Evolutionary conservation across 495 filamentous ascomycete species (phyloP), one percentile per base, ranked within the genome.

Genomic region (Letharia columbiana): DNA sequence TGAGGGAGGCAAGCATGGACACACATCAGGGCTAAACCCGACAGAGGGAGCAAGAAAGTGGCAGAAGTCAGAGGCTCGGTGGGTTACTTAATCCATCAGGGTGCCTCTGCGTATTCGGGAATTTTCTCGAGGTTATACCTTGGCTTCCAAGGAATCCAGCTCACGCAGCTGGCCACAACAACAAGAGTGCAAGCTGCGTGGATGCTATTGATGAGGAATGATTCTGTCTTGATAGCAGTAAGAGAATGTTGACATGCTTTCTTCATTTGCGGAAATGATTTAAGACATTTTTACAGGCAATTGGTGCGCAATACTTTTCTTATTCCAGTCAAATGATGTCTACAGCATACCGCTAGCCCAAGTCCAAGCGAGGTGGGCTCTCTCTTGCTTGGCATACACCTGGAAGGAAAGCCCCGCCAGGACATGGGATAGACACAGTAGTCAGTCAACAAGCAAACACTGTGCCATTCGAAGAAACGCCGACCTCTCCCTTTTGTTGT

Each of bases 61-160:
- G 23, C 28, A 61, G 39, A 37, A 42, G 23, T 52, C 23, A 62
- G 58, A 72, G 44, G 67, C 66, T 9, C 66, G 67, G 37, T 68
- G 66, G 44, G 54, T 45, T 40, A 58, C 23, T 7, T 68, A 64
- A 66, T 63, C 64, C 23, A 67, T 64, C 64, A 65, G 60, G 66
- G 67, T 66, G 60, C 62, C 73, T 42, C 44, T 65, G 62, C 41
- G 54, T 41, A 68, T 63, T 63, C 67, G 69, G 50, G 70, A 66
- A 64, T 9, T 68, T 58, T 71, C 40, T 42, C 49, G n/a, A 50
- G 52, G 18, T 28, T n/a, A 42, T 31, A 52, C 10, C 40, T 35
- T 18, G 17, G 56, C 20, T 39, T 60, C 31, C 15, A 23, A 9
- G n/a, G 31, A 33, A 47, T 3, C 17, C 40, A 41, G 31, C 39